Evolutionary conservation across 768 basidiomycete genomes (phyloP).

Genomic region (Suillus occidentalis): DNA sequence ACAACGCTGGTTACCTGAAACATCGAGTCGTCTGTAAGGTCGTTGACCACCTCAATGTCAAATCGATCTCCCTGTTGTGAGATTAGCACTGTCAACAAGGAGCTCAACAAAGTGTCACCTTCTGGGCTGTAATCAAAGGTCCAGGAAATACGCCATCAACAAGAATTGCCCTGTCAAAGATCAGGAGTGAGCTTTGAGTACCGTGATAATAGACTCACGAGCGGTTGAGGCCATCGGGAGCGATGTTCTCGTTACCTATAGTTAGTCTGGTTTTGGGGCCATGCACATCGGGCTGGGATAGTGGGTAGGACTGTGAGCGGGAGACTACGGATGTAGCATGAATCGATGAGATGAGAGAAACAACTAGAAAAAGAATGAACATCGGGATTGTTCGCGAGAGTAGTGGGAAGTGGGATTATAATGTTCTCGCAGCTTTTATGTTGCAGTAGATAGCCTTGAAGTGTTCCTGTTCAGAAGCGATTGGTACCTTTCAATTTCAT

Average conservation of each 20-base stretch:
- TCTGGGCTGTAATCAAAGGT: not conserved
- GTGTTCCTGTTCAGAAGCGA: not conserved
- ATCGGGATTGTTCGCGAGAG: not conserved
- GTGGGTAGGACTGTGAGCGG: slow-evolving; percentile 15
- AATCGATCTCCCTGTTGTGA: slow-evolving; percentile 37
- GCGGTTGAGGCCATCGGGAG: slow-evolving; percentile 47
- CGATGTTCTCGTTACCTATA: slow-evolving; percentile 39
- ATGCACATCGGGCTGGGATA: slow-evolving; percentile 10
- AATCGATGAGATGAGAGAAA: slow-evolving; percentile 10
- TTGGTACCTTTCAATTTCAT: not conserved
- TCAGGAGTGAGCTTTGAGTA: not conserved
- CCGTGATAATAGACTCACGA: slow-evolving; percentile 29
- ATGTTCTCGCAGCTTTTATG: not conserved
- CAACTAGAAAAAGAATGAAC: slow-evolving; percentile 9
- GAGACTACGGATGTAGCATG: slow-evolving; percentile 20
- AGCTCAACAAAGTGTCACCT: not conserved
- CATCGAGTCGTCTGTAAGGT: slow-evolving; percentile 47
- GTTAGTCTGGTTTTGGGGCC: slow-evolving; percentile 27
- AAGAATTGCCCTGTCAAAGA: not conserved
- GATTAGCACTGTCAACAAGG: not conserved
- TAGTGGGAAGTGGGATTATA: not conserved
- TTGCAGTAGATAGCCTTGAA: not conserved
- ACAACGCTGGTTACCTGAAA: slow-evolving; percentile 50
- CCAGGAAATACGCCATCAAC: not conserved
- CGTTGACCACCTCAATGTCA: slow-evolving; percentile 46